Percentiles rank a stretch among this genome's conserved stretches.
Conservation (phyloP, 2,329 filamentous ascomycete species). For the Fusarium oxysporum region DNA sequence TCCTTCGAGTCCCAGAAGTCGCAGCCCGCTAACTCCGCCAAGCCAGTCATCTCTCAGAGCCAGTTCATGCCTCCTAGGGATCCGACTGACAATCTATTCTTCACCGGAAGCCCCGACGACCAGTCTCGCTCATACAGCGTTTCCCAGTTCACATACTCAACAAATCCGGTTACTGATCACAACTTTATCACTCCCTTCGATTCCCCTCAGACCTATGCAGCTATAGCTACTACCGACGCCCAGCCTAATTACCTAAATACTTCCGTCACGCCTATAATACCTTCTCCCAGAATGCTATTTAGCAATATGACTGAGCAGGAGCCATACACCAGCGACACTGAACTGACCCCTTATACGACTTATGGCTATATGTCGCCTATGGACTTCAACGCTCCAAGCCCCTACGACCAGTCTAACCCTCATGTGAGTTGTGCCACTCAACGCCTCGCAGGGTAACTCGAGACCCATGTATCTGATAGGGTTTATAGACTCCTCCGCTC, state of each 20-base stretch:
- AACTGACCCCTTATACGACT: slow-evolving; percentile 73
- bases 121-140: slow-evolving; percentile 78
- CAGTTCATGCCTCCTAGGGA: slow-evolving; percentile 73
- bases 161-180: slow-evolving; percentile 63
- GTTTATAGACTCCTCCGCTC: slow-evolving; percentile 77
- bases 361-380: slow-evolving; percentile 74
- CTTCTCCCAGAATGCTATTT: slow-evolving; percentile 74
- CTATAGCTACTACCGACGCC: slow-evolving; percentile 53
- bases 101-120: slow-evolving; percentile 68
- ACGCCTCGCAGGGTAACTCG: slow-evolving; percentile 51
- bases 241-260: slow-evolving; percentile 67
- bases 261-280: slow-evolving; percentile 65
- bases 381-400: slow-evolving; percentile 69
- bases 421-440: slow-evolving; percentile 74
- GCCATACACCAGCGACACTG: slow-evolving; percentile 65
- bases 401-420: slow-evolving; percentile 75
- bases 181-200: no score
- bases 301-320: slow-evolving; percentile 76
- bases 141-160: slow-evolving; percentile 73
- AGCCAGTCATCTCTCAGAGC: slow-evolving; percentile 58
- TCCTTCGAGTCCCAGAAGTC: slow-evolving; percentile 48
- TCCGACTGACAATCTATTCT: slow-evolving; percentile 74
- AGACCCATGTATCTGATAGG: slow-evolving; percentile 62
- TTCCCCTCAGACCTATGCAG: no score
- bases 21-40: slow-evolving; percentile 47